These are phyloP conservation scores for Monarda citriodora DNA, from an alignment of 305 asterid genomes.

Conservation along the genomic window DNA sequence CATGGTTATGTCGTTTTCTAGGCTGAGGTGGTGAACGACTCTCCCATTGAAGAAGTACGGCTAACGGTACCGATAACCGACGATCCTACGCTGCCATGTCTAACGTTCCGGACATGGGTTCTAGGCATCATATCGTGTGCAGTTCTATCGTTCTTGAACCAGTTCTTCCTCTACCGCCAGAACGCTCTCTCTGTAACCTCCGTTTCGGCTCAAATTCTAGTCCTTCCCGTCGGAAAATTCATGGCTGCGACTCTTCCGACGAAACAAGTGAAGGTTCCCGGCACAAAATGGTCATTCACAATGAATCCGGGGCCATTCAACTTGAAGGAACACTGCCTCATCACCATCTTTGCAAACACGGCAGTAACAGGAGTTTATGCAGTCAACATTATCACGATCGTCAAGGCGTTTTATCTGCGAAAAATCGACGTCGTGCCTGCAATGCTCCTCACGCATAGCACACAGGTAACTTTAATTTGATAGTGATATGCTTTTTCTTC, in stretches of 20 bases:
- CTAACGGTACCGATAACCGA: conserved; percentile 69
- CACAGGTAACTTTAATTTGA: conserved; percentile 39
- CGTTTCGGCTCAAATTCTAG: conserved; percentile 66
- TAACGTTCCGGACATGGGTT: conserved; percentile 74
- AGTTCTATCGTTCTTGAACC: conserved; percentile 52
- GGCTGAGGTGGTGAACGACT: conserved; percentile 62
- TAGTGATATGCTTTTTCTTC: neutral
- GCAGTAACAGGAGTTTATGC: conserved; percentile 53
- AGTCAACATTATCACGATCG: conserved; percentile 49
- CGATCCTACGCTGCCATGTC: conserved; percentile 64
- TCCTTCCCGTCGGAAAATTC: conserved; percentile 61
- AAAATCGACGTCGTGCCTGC: conserved; percentile 49
- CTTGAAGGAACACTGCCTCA: conserved; percentile 70
- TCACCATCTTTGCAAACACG: conserved; percentile 66
- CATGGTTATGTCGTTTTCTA: too few species aligned
- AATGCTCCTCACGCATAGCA: conserved; percentile 45
- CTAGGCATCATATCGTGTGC: conserved; percentile 62
- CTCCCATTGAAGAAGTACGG: conserved; percentile 69
- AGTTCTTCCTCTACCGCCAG: conserved; percentile 65
- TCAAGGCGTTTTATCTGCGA: conserved; percentile 60
- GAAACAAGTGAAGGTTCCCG: conserved; percentile 27
- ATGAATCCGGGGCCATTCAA: conserved; percentile 79
- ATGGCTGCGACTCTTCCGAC: conserved; percentile 69
- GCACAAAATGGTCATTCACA: conserved; percentile 56
- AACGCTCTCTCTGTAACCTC: conserved; percentile 55